Evolutionary conservation across 192 early-diverging fungal species (phyloP).

Genomic region (Coemansia sp.): DNA sequence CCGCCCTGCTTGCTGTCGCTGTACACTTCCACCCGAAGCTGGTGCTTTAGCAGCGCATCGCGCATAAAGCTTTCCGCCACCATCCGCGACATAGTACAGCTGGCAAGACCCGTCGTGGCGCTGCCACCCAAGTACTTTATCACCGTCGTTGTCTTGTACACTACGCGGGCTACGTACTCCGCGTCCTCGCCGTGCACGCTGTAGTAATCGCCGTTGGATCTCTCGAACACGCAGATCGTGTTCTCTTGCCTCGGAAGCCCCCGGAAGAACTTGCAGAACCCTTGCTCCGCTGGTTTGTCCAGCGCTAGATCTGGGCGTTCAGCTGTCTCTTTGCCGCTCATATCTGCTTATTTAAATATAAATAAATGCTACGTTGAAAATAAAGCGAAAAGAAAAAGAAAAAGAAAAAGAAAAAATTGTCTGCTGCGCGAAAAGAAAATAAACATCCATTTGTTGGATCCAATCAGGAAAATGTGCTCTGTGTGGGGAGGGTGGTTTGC

Average conservation of each 20-base stretch:
- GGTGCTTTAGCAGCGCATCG: slow-evolving; percentile 72
- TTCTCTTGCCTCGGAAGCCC: slow-evolving; percentile 29
- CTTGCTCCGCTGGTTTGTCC: slow-evolving; percentile 45
- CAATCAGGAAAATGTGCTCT: too few relatives aligned
- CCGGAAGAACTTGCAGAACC: slow-evolving; percentile 41
- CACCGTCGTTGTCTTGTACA: slow-evolving; percentile 91
- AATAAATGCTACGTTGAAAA: not conserved
- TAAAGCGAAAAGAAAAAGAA: too few relatives aligned
- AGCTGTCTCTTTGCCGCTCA: slow-evolving; percentile 22
- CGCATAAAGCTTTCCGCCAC: slow-evolving; percentile 76
- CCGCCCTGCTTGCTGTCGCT: slow-evolving; percentile 32
- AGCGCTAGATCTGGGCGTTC: slow-evolving; percentile 39
- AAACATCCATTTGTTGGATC: too few relatives aligned
- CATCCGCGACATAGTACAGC: slow-evolving; percentile 74
- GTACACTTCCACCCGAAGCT: slow-evolving; percentile 87
- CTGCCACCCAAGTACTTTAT: slow-evolving; percentile 85
- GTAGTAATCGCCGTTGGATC: slow-evolving; percentile 70
- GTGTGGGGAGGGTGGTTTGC: too few relatives aligned
- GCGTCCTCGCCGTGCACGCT: slow-evolving; percentile 89
- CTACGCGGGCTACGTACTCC: slow-evolving; percentile 73
- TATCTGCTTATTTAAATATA: not conserved
- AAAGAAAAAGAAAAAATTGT: too few relatives aligned
- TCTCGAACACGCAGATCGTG: slow-evolving; percentile 55
- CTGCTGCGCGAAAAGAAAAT: too few relatives aligned
- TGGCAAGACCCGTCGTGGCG: slow-evolving; percentile 62